Evolutionary conservation across 2,329 filamentous ascomycete species (phyloP).

Genomic region (Venturia pyrina): DNA sequence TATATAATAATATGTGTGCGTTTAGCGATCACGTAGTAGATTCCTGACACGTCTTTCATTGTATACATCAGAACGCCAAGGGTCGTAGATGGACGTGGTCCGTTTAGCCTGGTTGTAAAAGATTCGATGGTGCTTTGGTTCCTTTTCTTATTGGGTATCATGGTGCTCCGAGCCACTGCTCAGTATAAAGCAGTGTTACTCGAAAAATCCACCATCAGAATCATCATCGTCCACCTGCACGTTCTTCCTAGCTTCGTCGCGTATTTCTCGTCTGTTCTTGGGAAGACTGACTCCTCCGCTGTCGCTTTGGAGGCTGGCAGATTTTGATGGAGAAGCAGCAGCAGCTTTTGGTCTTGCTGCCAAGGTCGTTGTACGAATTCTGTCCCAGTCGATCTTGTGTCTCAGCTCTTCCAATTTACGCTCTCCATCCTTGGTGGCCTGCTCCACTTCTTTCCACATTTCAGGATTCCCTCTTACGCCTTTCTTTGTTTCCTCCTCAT

Average conservation of each 20-base stretch:
- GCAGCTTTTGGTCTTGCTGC: neutral
- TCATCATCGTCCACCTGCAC: neutral
- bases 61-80: neutral
- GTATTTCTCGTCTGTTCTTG: neutral
- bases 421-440: constrained; percentile 48
- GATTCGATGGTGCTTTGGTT: too few relatives aligned
- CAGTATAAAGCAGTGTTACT: neutral
- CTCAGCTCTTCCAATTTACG: constrained; percentile 42
- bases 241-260: neutral
- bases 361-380: neutral
- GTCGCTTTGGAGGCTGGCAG: neutral
- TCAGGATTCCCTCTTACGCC: constrained; percentile 37
- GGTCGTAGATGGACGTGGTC: too few relatives aligned
- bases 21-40: too few relatives aligned
- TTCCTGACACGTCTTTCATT: too few relatives aligned
- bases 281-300: neutral
- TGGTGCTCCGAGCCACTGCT: neutral
- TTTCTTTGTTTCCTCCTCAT: constrained; percentile 27
- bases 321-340: neutral
- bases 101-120: neutral
- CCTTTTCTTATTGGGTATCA: neutral
- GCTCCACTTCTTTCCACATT: constrained; percentile 61
- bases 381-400: constrained; percentile 35
- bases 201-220: constrained; percentile 10
- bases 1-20: too few relatives aligned